phyloP scores from a whole-genome alignment of 805 yeast species.

The Candida sphagnicola region DNA sequence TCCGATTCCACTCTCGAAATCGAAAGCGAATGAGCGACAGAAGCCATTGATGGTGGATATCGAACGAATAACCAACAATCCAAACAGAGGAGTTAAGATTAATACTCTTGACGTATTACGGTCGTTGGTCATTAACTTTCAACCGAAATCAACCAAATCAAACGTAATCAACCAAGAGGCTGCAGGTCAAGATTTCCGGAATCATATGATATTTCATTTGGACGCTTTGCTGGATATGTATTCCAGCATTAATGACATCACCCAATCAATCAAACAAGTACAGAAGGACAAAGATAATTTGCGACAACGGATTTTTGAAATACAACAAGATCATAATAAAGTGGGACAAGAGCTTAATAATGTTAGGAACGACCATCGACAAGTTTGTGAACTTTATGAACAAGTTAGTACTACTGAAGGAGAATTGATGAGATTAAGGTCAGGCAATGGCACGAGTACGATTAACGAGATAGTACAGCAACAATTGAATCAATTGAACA shows the following conservation, averaged over 20 bases:
- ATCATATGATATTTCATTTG: slow-evolving; percentile 24
- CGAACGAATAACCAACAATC: slow-evolving; percentile 17
- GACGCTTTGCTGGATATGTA: slow-evolving; percentile 30
- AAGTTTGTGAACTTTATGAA: slow-evolving; percentile 13
- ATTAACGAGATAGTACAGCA: slow-evolving; percentile 8
- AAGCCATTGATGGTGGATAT: slow-evolving; percentile 26
- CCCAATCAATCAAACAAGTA: slow-evolving; percentile 21
- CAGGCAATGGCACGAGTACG: slow-evolving; percentile 1
- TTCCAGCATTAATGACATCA: slow-evolving; percentile 29
- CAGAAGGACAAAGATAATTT: slow-evolving; percentile 30
- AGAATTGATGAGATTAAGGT: slow-evolving; percentile 7
- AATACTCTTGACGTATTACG: slow-evolving; percentile 36
- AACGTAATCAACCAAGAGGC: slow-evolving; percentile 16
- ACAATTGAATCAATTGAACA: slow-evolving; percentile 11
- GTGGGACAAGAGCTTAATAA: slow-evolving; percentile 30
- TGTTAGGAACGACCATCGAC: slow-evolving; percentile 18
- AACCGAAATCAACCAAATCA: slow-evolving; percentile 16
- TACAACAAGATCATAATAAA: slow-evolving; percentile 23
- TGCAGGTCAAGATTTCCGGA: slow-evolving; percentile 29
- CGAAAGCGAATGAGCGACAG: slow-evolving; percentile 19
- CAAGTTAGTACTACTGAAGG: slow-evolving; percentile 10
- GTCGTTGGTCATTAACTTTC: slow-evolving; percentile 25
- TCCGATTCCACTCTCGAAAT: slow-evolving; percentile 15
- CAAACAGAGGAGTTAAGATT: slow-evolving; percentile 22
- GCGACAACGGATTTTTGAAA: slow-evolving; percentile 26